phyloP scores from a whole-genome alignment of 164 flowering plant genomes.

The Buxus sempervirens region DNA sequence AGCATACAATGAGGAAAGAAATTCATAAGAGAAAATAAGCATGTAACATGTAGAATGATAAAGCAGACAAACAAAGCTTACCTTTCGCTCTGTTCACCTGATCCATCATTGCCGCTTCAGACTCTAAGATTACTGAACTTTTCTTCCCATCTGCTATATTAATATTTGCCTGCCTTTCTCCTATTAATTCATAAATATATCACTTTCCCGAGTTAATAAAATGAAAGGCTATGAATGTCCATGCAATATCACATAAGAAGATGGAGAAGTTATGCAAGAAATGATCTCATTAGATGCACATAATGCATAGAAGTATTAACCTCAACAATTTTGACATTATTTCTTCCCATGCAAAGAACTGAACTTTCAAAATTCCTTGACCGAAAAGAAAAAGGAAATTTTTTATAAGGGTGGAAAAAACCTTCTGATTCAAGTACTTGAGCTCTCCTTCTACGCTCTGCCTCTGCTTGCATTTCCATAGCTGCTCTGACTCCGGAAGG shows the following conservation, averaged over 20 bases:
- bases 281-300: neutral
- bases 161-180: conserved; percentile 81
- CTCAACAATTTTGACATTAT: neutral
- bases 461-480: conserved; percentile 99
- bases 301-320: neutral
- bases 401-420: conserved; percentile 3
- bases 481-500: conserved; percentile 83
- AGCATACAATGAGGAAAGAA: neutral
- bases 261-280: neutral
- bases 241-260: neutral
- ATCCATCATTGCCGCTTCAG: conserved; percentile 55
- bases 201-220: neutral
- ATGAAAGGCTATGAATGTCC: neutral
- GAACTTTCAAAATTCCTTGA: neutral
- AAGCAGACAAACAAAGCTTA: conserved; percentile 2
- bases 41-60: neutral
- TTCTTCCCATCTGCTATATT: conserved; percentile 78
- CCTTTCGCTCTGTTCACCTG: conserved; percentile 53
- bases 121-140: conserved; percentile 42
- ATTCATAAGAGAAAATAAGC: neutral
- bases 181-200: conserved; percentile 32
- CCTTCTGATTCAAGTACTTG: conserved; percentile 94
- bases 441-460: conserved; percentile 93
- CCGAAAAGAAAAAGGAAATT: neutral
- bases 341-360: neutral